Base-by-base conservation (phyloP, 345 rosid species). In the Aquilaria yunnanensis region DNA sequence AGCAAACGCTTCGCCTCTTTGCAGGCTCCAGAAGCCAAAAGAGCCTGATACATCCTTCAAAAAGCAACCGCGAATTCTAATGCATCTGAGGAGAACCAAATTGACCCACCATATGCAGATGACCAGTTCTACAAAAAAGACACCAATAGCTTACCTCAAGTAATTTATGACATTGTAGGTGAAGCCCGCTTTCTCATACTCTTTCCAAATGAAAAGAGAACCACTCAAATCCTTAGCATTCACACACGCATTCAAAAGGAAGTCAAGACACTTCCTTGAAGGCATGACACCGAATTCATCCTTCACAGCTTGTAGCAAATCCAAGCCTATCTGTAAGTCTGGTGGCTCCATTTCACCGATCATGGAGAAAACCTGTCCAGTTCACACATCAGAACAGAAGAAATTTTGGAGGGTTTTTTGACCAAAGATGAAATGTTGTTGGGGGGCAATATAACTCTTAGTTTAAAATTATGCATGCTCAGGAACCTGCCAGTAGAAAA, bases 21-120 rank as follows among this genome's bases (percentile, higher is more conserved):
- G 14, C 4, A 54, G 69, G 84, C 81, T 32, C 92, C 90, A 43
- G 75, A 75, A 60, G 85, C 95, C 77, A 90, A 59, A 69, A 83
- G 77, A 50, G 76, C 97, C 70, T 88, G 89, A 75, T 88, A 85
- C 97, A 94, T 88, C 87, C 99, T 94, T 83, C 81, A 56, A 70
- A 34, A 54, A 43, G 32, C 32, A 31, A 33, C 14, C 65, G 57
- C 12, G 13, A 51, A 47, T 60, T 48, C 30, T 3, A 37, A 5
- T 37, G 43, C 43, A 37, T 37, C 4, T 37, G 5, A 37, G 43
- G 43, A 37, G 43, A 37, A 4, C 8, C 43, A 37, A 37, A 37
- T 37, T 16, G 23, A 16, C 23, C 7, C 43, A 37, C 8, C 43
- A 37, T 37, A 37, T 37, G 43, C 2, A 37, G 7, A 37, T 37